phyloP scores from a whole-genome alignment of 2,329 filamentous ascomycete genomes.

The Talaromyces sp. region DNA sequence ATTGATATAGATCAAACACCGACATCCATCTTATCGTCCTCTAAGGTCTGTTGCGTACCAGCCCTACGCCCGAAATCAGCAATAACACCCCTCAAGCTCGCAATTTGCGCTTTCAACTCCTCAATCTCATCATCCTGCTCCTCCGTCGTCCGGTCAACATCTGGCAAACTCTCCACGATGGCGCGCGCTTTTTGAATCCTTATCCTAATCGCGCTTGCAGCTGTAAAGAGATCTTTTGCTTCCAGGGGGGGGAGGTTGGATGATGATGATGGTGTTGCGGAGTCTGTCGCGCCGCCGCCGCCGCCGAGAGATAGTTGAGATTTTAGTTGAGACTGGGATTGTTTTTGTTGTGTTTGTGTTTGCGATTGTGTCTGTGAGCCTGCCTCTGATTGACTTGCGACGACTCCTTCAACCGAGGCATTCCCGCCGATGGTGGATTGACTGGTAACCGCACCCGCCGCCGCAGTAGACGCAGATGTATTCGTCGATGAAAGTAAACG shows the following conservation, averaged over 20 bases:
- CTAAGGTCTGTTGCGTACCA: neutral
- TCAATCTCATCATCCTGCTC: conserved; percentile 46
- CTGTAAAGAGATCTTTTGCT: conserved; percentile 73
- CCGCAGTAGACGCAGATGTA: neutral
- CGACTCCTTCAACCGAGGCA: neutral
- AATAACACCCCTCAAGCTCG: conserved; percentile 39
- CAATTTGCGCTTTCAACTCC: conserved; percentile 40
- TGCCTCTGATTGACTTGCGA: neutral
- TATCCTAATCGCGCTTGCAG: conserved; percentile 75
- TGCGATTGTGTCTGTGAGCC: conserved; percentile 24
- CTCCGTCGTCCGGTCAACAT: conserved; percentile 42
- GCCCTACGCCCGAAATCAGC: conserved; percentile 38
- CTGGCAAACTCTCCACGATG: conserved; percentile 42
- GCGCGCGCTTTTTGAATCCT: conserved; percentile 74
- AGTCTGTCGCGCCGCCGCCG: conserved; percentile 27
- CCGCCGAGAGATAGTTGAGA: conserved; percentile 20
- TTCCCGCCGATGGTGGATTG: neutral
- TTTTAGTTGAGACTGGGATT: conserved; percentile 21
- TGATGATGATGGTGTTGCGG: conserved; percentile 23
- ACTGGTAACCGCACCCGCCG: neutral
- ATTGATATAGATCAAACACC: conserved; percentile 2
- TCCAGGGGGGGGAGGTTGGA: conserved; percentile 49
- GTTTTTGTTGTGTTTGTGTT: conserved; percentile 37
- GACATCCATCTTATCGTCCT: conserved; percentile 26
- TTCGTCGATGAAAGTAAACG: conserved; percentile 56